Base-by-base conservation (phyloP, 805 yeast species). In the Ogataea haglerorum region DNA sequence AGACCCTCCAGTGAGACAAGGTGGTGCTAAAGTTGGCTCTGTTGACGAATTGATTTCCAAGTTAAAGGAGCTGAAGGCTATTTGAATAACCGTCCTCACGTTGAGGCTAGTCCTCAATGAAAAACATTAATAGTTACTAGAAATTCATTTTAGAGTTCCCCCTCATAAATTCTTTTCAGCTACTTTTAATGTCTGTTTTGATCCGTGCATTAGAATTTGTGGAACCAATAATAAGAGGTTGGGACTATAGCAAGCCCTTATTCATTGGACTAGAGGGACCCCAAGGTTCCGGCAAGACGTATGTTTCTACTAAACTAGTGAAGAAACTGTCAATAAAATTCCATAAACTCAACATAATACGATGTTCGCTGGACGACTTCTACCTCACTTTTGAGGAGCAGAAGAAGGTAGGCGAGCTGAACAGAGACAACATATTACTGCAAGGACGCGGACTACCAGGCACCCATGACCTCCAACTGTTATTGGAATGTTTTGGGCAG, bases 371-470 rank as follows among this genome's bases (percentile, higher is more conserved):
- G 51, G 99, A 91, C 63, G 98, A 93, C 61, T 76, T 87, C 44
- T 91, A 91, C 58, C 65, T 86, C 28, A 78, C 86, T 0, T 80
- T 78, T 56, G 61, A 56, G 6, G 82, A 81, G 14, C 96, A 88
- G 55, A 45, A 42, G 18, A 43, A 46, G 23, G 55, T 89, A 17
- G 72, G 74, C 1, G 27, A 46, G 5, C 38, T 45, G 10, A 63
- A 67, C 44, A 56, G 67, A 0, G 70, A 63, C 10, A 61, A 61
- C 56, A 57, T 63, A 25, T 64, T 91, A 34, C 54, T 87, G 13
- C 52, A 57, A 24, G 95, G 95, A 3, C 67, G 98, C 18, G 98
- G 98, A 0, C 69, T 86, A 12, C 98, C 98, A 0, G 97, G 97
- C 0, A 91, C 98, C 0, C 99, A 91, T 59, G 97, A 91, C 55